Evolutionary conservation across 2,329 filamentous ascomycete genomes (phyloP).

Genomic region (Penicillium psychrosexuale): DNA sequence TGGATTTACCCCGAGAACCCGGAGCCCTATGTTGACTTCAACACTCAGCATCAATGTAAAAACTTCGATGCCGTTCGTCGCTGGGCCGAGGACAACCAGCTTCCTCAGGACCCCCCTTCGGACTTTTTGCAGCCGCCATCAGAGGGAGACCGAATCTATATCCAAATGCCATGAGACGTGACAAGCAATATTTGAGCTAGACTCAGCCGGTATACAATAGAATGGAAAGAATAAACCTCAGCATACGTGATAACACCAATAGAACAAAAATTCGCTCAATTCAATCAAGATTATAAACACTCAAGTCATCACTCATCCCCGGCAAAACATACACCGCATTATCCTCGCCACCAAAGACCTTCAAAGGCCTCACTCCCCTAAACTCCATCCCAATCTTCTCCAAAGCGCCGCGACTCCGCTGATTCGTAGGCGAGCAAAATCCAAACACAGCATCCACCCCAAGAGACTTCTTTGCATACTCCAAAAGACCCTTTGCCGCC

Average conservation of each 20-base stretch:
- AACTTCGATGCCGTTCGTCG: slow-evolving; percentile 54
- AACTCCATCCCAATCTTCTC: slow-evolving; percentile 26
- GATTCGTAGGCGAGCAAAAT: slow-evolving; percentile 19
- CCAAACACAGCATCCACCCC: slow-evolving; percentile 21
- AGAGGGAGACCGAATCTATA: slow-evolving; percentile 20
- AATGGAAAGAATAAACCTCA: background rate
- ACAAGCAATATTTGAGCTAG: background rate
- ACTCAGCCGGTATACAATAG: background rate
- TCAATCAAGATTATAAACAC: slow-evolving; percentile 11
- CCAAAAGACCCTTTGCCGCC: slow-evolving; percentile 18
- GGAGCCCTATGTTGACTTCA: slow-evolving; percentile 59
- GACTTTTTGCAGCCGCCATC: slow-evolving; percentile 45
- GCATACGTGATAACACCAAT: too few species aligned
- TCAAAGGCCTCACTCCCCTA: slow-evolving; percentile 16
- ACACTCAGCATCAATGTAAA: slow-evolving; percentile 58
- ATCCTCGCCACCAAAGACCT: slow-evolving; percentile 14
- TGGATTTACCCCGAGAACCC: slow-evolving; percentile 52
- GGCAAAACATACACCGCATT: slow-evolving; percentile 18
- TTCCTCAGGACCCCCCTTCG: slow-evolving; percentile 42
- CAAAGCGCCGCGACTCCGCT: slow-evolving; percentile 16
- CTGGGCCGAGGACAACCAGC: slow-evolving; percentile 56
- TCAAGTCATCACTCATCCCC: slow-evolving; percentile 17
- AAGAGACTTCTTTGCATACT: slow-evolving; percentile 14
- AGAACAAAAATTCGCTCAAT: background rate
- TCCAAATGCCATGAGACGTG: slow-evolving; percentile 21